These are phyloP conservation scores for Phyllachora maydis DNA, from an alignment of 2,329 filamentous ascomycete genomes.

Conservation along the genomic window DNA sequence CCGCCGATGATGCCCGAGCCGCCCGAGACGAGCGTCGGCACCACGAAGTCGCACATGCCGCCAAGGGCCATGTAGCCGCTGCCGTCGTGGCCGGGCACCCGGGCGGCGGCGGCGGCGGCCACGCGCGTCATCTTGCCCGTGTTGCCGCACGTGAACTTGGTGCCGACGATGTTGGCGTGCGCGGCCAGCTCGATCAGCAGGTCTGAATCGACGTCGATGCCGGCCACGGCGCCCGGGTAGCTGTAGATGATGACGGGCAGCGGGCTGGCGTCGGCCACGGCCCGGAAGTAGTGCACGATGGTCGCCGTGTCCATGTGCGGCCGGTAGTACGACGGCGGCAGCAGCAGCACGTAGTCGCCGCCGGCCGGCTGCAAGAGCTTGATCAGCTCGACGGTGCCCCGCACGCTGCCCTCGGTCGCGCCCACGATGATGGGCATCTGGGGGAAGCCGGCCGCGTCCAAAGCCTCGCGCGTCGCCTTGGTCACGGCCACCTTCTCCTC, in stretches of 20 bases:
- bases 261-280: conserved; percentile 55
- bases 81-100: conserved; percentile 37
- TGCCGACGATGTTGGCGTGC: conserved; percentile 71
- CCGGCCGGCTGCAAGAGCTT: conserved; percentile 45
- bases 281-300: conserved; percentile 51
- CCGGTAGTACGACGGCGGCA: conserved; percentile 72
- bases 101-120: conserved; percentile 49
- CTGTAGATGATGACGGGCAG: conserved; percentile 77
- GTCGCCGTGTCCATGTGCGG: conserved; percentile 54
- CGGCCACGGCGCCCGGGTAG: conserved; percentile 71
- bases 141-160: conserved; percentile 84
- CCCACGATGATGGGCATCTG: conserved; percentile 67
- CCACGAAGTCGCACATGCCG: conserved; percentile 72
- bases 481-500: conserved; percentile 61
- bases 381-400: conserved; percentile 58
- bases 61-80: conserved; percentile 70
- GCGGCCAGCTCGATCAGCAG: conserved; percentile 59
- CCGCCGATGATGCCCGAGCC: conserved; percentile 74
- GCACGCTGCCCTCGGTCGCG: conserved; percentile 62
- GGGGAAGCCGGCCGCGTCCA: conserved; percentile 60
- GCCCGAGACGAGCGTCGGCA: conserved; percentile 60
- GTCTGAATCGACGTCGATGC: conserved; percentile 80
- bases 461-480: conserved; percentile 56
- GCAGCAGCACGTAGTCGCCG: conserved; percentile 60
- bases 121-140: conserved; percentile 78